A percentile compares a stretch with the other conserved stretches of the same genome.
phyloP scores from a whole-genome alignment of 345 rosid species.

The Limnanthes douglasii region DNA sequence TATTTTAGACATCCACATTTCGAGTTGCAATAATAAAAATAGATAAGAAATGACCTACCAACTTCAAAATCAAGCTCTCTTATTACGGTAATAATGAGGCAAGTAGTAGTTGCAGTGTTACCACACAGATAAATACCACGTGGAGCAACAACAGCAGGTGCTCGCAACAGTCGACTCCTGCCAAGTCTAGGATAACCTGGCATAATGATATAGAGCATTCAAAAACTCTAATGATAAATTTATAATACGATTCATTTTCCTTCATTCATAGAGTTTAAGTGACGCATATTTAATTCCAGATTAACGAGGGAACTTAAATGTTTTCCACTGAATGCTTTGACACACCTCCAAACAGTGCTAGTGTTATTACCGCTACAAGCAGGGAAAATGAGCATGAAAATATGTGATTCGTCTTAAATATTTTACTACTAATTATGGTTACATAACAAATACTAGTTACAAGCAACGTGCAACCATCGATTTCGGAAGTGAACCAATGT shows the following conservation, averaged over 20 bases:
- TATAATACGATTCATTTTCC: too few species aligned
- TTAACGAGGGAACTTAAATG: constrained; percentile 61
- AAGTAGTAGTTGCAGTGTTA: constrained; percentile 81
- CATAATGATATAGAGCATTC: constrained; percentile 7
- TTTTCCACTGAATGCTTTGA: constrained; percentile 77
- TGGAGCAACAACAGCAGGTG: constrained; percentile 86
- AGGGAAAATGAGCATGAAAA: constrained; percentile 1
- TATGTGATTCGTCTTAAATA: too few species aligned
- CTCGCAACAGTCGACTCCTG: constrained; percentile 96
- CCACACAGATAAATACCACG: constrained; percentile 98
- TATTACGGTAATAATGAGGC: constrained; percentile 93
- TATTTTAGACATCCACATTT: too few species aligned
- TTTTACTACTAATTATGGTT: too few species aligned
- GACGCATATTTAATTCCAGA: too few species aligned
- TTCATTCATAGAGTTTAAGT: too few species aligned
- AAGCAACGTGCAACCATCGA: background rate
- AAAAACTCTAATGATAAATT: background rate
- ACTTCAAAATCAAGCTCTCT: constrained; percentile 96
- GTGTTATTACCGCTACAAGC: constrained; percentile 66
- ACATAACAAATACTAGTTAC: too few species aligned
- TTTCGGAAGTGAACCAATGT: constrained; percentile 2
- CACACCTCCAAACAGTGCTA: constrained; percentile 92
- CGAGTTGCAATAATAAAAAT: background rate
- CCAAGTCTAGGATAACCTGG: constrained; percentile 98
- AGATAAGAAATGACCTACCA: constrained; percentile 34